phyloP scores from a whole-genome alignment of 2,329 filamentous ascomycete species.

The Cercospora sp. region DNA sequence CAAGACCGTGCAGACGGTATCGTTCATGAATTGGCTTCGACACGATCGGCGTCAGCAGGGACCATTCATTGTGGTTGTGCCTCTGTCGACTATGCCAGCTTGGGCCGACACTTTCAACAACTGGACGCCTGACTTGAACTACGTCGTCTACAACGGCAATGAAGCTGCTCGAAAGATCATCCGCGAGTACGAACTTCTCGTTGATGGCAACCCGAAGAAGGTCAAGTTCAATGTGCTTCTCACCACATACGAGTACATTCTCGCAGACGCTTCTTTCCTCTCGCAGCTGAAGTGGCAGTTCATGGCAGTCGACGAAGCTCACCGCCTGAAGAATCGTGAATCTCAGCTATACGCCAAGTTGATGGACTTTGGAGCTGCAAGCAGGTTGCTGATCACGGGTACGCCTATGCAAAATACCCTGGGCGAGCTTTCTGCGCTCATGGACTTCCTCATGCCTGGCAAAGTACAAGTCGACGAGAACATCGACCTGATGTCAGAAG shows the following conservation, averaged over 20 bases:
- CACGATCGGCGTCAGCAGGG: slow-evolving; percentile 88
- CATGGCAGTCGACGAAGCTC: slow-evolving; percentile 92
- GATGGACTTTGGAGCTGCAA: slow-evolving; percentile 81
- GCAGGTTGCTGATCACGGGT: slow-evolving; percentile 89
- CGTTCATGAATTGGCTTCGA: slow-evolving; percentile 94
- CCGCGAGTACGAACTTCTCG: slow-evolving; percentile 82
- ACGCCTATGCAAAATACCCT: slow-evolving; percentile 98
- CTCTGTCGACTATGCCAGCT: slow-evolving; percentile 92
- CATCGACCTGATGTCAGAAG: slow-evolving; percentile 74
- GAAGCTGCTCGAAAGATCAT: slow-evolving; percentile 84
- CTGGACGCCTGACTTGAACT: slow-evolving; percentile 95
- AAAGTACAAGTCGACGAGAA: slow-evolving; percentile 88
- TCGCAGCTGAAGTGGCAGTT: slow-evolving; percentile 96
- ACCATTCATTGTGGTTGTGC: slow-evolving; percentile 95
- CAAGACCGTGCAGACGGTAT: slow-evolving; percentile 96
- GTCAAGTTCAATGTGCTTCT: slow-evolving; percentile 97
- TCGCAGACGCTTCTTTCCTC: slow-evolving; percentile 80
- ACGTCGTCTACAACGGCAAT: slow-evolving; percentile 93
- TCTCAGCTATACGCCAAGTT: slow-evolving; percentile 88
- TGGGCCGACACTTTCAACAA: slow-evolving; percentile 98
- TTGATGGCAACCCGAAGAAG: slow-evolving; percentile 81
- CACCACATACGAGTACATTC: slow-evolving; percentile 95
- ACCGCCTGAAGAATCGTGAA: slow-evolving; percentile 93
- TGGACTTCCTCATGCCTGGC: slow-evolving; percentile 97
- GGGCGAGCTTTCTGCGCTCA: slow-evolving; percentile 83